Percentiles rank a stretch among this genome's conserved stretches.
Conservation (phyloP, 2,329 filamentous ascomycete species). For the Aschersonia sp. region DNA sequence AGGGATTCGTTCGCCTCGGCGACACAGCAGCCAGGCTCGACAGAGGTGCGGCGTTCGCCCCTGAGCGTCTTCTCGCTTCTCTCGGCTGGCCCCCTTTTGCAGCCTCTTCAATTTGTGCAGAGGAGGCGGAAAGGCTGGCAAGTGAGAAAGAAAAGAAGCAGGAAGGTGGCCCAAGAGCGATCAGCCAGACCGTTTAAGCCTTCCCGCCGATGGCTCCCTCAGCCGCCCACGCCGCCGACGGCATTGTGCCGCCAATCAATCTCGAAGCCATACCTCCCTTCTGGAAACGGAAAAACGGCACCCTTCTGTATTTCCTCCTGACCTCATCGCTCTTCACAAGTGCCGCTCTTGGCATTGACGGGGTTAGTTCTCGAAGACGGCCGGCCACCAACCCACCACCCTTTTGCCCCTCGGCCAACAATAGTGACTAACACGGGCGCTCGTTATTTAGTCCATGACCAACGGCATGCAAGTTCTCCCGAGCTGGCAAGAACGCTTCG, state of each 20-base stretch:
- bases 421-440: neutral
- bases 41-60: no score
- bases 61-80: no score
- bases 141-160: no score
- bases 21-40: no score
- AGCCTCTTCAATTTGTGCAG: no score
- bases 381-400: neutral
- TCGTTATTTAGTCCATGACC: conserved; percentile 17
- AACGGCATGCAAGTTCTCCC: conserved; percentile 23
- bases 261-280: conserved; percentile 16
- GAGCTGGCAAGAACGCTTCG: conserved; percentile 22
- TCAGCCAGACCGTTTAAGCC: no score
- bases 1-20: no score
- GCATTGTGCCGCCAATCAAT: conserved; percentile 16
- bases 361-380: conserved; percentile 13
- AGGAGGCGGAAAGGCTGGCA: no score
- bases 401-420: neutral
- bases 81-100: no score
- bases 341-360: conserved; percentile 25
- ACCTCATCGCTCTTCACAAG: conserved; percentile 27
- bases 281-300: conserved; percentile 24
- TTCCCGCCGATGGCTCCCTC: conserved; percentile 15
- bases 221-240: conserved; percentile 15
- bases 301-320: conserved; percentile 25
- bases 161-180: no score